Evolutionary conservation across 2,329 filamentous ascomycete genomes (phyloP).

Genomic region (Exserohilum turcica): DNA sequence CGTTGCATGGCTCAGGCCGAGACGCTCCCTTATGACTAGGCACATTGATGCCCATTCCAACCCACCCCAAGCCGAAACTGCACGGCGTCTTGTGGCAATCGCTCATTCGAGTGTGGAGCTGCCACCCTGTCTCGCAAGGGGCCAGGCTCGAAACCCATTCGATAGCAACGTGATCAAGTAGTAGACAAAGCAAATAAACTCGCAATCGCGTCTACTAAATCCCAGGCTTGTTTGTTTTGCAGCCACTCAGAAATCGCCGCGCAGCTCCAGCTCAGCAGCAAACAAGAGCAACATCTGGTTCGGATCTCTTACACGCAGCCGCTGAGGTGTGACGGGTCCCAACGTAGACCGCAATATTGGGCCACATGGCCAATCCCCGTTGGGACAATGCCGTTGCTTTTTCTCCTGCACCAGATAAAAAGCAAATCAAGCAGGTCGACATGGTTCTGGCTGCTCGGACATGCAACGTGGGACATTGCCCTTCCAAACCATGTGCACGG

Average conservation of each 20-base stretch:
- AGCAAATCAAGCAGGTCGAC: neutral
- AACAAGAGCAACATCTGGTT: neutral
- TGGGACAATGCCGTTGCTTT: neutral
- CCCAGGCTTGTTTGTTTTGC: neutral
- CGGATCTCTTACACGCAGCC: neutral
- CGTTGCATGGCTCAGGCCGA: neutral
- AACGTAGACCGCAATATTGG: neutral
- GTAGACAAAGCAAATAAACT: neutral
- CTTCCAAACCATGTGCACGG: neutral
- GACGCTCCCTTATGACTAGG: neutral
- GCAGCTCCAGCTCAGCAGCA: neutral
- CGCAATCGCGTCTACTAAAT: neutral
- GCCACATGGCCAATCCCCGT: neutral
- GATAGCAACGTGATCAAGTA: neutral
- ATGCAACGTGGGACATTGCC: neutral
- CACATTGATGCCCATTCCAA: neutral
- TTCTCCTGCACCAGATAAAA: neutral
- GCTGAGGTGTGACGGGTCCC: neutral
- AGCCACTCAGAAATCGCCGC: neutral
- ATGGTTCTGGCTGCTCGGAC: neutral
- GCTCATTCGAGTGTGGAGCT: neutral
- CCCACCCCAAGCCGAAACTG: neutral
- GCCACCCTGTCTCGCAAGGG: neutral
- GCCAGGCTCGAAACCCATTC: neutral
- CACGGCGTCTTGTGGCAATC: neutral